These are phyloP conservation scores for Paraphaeosphaeria minitans DNA, from an alignment of 2,329 filamentous ascomycete genomes.

Conservation along the genomic window DNA sequence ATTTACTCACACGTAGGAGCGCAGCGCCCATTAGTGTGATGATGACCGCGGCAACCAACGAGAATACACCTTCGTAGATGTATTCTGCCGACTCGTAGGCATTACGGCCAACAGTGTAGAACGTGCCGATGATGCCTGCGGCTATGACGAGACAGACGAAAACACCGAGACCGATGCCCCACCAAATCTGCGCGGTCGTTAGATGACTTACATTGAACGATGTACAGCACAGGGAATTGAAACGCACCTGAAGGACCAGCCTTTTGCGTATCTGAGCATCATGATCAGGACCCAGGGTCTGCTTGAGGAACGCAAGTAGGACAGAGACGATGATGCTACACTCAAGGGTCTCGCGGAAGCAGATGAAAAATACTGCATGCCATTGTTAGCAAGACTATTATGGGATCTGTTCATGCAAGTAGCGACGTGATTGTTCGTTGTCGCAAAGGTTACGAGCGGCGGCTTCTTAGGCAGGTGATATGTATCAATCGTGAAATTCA, in stretches of 20 bases:
- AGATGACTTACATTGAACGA: neutral
- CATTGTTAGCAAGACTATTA: neutral
- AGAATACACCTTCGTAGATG: slow-evolving; percentile 82
- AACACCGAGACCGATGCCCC: slow-evolving; percentile 66
- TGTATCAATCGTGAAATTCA: too few relatives aligned
- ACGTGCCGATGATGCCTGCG: slow-evolving; percentile 70
- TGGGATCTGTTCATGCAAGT: neutral
- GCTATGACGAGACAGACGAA: slow-evolving; percentile 69
- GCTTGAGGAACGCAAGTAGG: slow-evolving; percentile 83
- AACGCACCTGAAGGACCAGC: slow-evolving; percentile 65
- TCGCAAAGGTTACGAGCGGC: neutral
- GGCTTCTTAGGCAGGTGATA: too few relatives aligned
- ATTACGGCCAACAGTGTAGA: slow-evolving; percentile 72
- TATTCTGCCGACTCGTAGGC: slow-evolving; percentile 71
- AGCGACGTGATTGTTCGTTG: neutral
- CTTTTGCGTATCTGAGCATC: slow-evolving; percentile 69
- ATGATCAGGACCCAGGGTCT: slow-evolving; percentile 70
- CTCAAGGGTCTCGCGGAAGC: slow-evolving; percentile 85
- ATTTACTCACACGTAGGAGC: slow-evolving; percentile 78
- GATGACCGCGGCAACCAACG: slow-evolving; percentile 74
- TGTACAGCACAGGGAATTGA: neutral
- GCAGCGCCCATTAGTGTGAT: slow-evolving; percentile 82
- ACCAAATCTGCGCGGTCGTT: slow-evolving; percentile 63
- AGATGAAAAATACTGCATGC: slow-evolving; percentile 78
- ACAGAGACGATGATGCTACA: slow-evolving; percentile 85